Conservation (phyloP, 78 protist genomes). For the Monosiga brevicollis region DNA sequence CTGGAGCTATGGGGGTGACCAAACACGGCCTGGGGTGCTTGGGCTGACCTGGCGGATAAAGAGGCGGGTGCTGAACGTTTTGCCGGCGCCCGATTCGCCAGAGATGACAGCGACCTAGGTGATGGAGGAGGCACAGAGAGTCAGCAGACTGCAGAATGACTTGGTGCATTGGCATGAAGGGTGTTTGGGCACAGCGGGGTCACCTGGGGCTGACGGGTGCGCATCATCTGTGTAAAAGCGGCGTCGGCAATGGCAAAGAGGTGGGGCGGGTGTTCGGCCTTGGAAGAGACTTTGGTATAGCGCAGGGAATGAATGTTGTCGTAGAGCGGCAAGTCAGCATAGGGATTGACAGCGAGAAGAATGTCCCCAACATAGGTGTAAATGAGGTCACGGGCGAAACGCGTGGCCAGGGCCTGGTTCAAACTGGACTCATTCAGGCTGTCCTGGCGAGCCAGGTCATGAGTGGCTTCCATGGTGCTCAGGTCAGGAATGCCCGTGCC, state of each 20-base stretch:
- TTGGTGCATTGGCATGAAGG: not conserved
- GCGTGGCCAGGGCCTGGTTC: too few relatives aligned
- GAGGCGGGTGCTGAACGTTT: constrained; percentile 31
- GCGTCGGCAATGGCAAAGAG: constrained; percentile 57
- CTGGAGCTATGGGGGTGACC: not conserved
- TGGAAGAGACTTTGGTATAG: not conserved
- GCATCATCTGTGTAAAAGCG: constrained; percentile 36
- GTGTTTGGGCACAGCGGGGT: not conserved
- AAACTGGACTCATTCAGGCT: too few relatives aligned
- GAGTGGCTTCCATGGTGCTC: too few relatives aligned
- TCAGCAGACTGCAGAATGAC: not conserved
- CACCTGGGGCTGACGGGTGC: not conserved
- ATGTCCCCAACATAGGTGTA: too few relatives aligned
- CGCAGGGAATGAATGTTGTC: not conserved
- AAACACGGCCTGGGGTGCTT: constrained; percentile 1
- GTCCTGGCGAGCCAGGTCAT: too few relatives aligned
- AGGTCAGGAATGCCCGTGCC: too few relatives aligned
- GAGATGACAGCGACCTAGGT: constrained; percentile 36
- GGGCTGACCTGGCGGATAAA: constrained; percentile 21
- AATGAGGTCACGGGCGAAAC: too few relatives aligned
- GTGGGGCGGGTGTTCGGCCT: constrained; percentile 64
- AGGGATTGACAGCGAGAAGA: constrained; percentile 74
- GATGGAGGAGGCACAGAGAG: not conserved
- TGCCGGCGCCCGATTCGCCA: constrained; percentile 77
- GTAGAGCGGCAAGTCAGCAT: constrained; percentile 2